phyloP scores from a whole-genome alignment of 2,329 filamentous ascomycete species.

The Seiridium cupressi region DNA sequence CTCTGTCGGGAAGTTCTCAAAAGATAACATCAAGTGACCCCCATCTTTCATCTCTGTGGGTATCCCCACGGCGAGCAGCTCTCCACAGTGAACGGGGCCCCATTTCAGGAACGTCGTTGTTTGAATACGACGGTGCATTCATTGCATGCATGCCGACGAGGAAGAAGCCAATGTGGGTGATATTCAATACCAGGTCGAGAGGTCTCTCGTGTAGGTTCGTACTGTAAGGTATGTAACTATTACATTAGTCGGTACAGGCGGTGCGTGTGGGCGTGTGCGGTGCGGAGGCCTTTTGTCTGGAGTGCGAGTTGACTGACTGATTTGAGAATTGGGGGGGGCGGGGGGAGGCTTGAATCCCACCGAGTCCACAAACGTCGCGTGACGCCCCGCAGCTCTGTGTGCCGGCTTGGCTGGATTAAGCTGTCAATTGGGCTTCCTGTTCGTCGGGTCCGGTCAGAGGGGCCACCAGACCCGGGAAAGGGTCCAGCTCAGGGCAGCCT shows the following conservation, averaged over 20 bases:
- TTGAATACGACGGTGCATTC: background rate
- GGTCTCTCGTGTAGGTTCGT: too few relatives aligned
- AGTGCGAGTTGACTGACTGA: background rate
- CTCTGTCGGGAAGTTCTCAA: constrained; percentile 19
- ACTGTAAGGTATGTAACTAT: too few relatives aligned
- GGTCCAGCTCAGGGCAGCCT: background rate
- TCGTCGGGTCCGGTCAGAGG: constrained; percentile 1
- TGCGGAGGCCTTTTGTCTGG: too few relatives aligned
- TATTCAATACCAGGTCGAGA: too few relatives aligned
- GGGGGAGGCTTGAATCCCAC: background rate
- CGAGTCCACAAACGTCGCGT: background rate
- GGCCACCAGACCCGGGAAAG: background rate
- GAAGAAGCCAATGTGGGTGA: too few relatives aligned
- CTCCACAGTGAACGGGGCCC: background rate
- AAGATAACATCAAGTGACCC: constrained; percentile 16
- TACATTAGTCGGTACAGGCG: too few relatives aligned
- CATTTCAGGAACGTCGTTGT: background rate
- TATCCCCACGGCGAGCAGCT: background rate
- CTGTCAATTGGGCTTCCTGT: background rate
- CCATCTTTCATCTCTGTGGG: constrained; percentile 2
- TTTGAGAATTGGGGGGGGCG: background rate
- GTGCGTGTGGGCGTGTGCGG: too few relatives aligned
- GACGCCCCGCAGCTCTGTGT: background rate
- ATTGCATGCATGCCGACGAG: background rate
- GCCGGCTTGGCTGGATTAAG: background rate